A percentile compares a stretch with the other conserved stretches of the same genome.
phyloP scores from a whole-genome alignment of 1,284 basidiomycete genomes.

The Tylopilus sp. region DNA sequence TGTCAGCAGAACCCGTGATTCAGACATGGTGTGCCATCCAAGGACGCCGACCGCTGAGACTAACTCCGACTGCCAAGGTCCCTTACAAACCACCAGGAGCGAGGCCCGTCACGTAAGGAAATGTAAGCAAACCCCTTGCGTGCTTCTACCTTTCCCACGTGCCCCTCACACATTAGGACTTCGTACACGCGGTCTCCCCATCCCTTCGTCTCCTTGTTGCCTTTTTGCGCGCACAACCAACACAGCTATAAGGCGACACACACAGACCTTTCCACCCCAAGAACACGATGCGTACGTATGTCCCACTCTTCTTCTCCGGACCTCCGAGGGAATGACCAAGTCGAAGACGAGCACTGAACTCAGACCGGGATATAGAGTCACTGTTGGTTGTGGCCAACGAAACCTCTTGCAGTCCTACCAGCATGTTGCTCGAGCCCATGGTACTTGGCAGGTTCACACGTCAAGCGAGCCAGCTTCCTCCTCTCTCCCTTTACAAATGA shows the following conservation, averaged over 20 bases:
- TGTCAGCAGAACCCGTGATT: not conserved
- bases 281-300: constrained; percentile 10
- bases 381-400: not conserved
- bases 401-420: not conserved
- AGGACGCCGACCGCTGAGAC: not conserved
- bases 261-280: not conserved
- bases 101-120: constrained; percentile 9
- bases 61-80: constrained; percentile 4
- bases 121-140: constrained; percentile 11
- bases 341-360: not conserved
- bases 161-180: constrained; percentile 9
- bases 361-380: constrained; percentile 2
- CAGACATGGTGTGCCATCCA: constrained; percentile 3
- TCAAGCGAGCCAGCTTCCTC: not conserved
- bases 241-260: constrained; percentile 13
- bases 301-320: constrained; percentile 13
- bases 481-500: not conserved
- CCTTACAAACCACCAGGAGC: not conserved
- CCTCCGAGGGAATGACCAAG: constrained; percentile 21
- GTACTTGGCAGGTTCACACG: not conserved
- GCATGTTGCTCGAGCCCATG: not conserved
- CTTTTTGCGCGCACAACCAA: constrained; percentile 1
- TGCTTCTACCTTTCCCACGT: constrained; percentile 14
- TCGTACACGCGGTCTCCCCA: constrained; percentile 5
- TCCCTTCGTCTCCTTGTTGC: not conserved